A percentile compares a stretch with the other conserved stretches of the same genome.
phyloP scores from a whole-genome alignment of 139 green algal genomes.

The Chlorella sp. region DNA sequence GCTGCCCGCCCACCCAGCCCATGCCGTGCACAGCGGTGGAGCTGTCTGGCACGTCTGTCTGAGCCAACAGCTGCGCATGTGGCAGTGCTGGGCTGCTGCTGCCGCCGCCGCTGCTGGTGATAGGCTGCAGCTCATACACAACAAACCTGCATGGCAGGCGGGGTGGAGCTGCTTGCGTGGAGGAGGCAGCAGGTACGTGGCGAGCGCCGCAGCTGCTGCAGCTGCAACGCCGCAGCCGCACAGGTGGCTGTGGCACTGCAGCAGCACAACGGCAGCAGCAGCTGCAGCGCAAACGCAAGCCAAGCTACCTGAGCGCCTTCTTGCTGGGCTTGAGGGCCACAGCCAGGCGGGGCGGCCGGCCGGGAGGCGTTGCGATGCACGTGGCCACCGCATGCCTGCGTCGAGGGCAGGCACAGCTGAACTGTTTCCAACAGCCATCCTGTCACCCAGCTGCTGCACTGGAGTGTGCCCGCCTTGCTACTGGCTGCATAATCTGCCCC shows the following conservation, averaged over 20 bases:
- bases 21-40: constrained; percentile 29
- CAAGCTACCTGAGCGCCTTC: constrained; percentile 7
- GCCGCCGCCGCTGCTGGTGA: neutral
- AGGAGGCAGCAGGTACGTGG: neutral
- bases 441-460: neutral
- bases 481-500: too few relatives aligned
- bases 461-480: neutral
- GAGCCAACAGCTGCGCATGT: constrained; percentile 24
- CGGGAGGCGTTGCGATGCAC: neutral
- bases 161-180: neutral
- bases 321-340: constrained; percentile 41
- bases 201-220: too few relatives aligned
- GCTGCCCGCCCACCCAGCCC: constrained; percentile 43
- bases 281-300: neutral
- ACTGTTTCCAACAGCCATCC: neutral
- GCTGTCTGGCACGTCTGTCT: constrained; percentile 41
- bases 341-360: constrained; percentile 30
- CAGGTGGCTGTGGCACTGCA: too few relatives aligned
- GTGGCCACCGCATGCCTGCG: constrained; percentile 20
- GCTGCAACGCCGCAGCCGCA: too few relatives aligned
- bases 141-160: constrained; percentile 12
- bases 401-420: neutral
- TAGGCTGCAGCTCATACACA: constrained; percentile 40
- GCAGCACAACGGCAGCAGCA: too few relatives aligned
- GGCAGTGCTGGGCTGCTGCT: neutral